Conservation (phyloP, 148 eudicot species). For the Vaccinium macrocarpon region DNA sequence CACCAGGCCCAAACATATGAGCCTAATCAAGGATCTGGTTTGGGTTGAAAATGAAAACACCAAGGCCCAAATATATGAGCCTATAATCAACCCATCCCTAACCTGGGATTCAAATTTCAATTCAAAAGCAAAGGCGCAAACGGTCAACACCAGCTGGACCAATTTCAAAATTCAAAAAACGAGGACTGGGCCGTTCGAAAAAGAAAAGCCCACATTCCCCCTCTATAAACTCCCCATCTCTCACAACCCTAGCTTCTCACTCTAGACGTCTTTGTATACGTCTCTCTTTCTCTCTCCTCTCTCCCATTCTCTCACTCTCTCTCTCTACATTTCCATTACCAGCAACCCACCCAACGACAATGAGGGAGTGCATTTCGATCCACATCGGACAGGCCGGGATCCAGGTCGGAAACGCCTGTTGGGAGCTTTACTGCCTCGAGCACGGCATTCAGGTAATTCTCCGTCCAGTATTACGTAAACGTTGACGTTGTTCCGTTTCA, state of each 20-base stretch:
- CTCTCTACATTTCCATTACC: background rate
- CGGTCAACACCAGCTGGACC: no score
- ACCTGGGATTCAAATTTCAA: no score
- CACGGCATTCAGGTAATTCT: constrained; percentile 16
- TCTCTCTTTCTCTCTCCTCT: background rate
- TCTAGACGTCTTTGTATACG: constrained; percentile 17
- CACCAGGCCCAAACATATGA: no score
- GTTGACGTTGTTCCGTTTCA: background rate
- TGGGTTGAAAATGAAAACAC: no score
- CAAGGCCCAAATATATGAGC: no score
- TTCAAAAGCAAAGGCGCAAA: no score
- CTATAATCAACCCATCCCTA: no score
- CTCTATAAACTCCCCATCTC: background rate
- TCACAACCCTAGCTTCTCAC: background rate
- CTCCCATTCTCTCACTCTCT: background rate
- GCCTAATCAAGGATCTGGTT: no score
- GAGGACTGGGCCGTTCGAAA: background rate
- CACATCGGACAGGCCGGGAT: constrained; percentile 20
- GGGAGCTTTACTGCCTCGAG: constrained; percentile 22
- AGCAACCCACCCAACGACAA: background rate
- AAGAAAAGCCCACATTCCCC: background rate
- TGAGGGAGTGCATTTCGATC: constrained; percentile 20
- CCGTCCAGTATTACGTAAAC: no score
- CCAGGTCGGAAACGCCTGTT: constrained; percentile 19
- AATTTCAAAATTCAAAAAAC: no score